A percentile compares a stretch with the other conserved stretches of the same genome.
Conservation (phyloP, 495 filamentous ascomycete species). For the Podospora fimiseda region DNA sequence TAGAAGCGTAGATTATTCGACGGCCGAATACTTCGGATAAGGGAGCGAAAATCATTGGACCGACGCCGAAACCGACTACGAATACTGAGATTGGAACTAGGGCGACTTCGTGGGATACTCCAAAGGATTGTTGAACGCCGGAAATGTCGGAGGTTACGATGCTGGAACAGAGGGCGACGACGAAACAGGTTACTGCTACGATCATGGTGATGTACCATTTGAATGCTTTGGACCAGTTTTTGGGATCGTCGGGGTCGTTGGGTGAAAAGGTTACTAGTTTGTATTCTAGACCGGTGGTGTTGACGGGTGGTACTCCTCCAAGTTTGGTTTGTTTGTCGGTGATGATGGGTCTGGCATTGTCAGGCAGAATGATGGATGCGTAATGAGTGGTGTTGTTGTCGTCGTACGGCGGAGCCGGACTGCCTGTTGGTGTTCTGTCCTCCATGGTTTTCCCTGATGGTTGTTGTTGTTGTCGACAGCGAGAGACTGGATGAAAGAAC, state of each 20-base stretch:
- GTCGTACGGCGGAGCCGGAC: neutral
- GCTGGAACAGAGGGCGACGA: slow-evolving; percentile 56
- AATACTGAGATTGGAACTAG: slow-evolving; percentile 65
- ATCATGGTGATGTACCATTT: slow-evolving; percentile 67
- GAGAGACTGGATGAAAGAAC: neutral
- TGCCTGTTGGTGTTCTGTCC: neutral
- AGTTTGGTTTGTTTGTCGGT: neutral
- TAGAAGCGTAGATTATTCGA: slow-evolving; percentile 58
- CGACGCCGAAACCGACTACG: slow-evolving; percentile 73
- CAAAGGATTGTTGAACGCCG: slow-evolving; percentile 53
- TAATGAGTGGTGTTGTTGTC: neutral
- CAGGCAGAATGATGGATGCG: slow-evolving; percentile 1
- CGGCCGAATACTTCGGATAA: slow-evolving; percentile 67
- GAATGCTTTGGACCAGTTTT: slow-evolving; percentile 58
- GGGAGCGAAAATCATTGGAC: slow-evolving; percentile 76
- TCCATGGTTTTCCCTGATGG: neutral
- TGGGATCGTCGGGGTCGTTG: slow-evolving; percentile 60
- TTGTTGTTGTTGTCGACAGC: neutral
- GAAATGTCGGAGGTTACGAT: slow-evolving; percentile 64
- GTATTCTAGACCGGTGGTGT: slow-evolving; percentile 42
- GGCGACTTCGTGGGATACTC: slow-evolving; percentile 59
- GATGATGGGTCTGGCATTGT: neutral
- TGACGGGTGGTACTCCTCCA: slow-evolving; percentile 6
- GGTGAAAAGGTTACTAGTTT: slow-evolving; percentile 68
- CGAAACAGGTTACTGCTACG: slow-evolving; percentile 57